Evolutionary conservation across 2,329 filamentous ascomycete genomes (phyloP).

Genomic region (Microsporum ferrugineum): DNA sequence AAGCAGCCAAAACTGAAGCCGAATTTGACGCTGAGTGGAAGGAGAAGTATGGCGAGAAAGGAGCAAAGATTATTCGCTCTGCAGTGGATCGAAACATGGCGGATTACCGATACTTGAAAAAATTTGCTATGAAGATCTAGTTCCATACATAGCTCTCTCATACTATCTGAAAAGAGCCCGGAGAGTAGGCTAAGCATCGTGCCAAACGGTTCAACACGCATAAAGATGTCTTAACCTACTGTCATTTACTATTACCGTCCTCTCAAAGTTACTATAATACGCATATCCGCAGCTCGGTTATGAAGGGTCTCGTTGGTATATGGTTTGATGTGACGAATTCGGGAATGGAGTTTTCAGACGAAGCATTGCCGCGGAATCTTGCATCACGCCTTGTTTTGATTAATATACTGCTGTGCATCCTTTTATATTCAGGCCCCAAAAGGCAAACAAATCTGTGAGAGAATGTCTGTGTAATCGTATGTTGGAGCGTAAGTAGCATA

Average conservation of each 20-base stretch:
- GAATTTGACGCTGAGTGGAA: constrained; percentile 49
- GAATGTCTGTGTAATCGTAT: background rate
- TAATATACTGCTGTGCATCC: background rate
- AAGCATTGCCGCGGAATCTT: background rate
- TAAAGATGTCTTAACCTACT: background rate
- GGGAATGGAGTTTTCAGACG: background rate
- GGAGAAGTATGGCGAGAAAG: constrained; percentile 50
- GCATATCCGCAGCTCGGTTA: background rate
- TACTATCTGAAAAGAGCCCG: background rate
- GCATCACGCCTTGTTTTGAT: background rate
- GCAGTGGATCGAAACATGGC: constrained; percentile 49
- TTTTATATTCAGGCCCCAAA: background rate
- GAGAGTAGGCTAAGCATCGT: background rate
- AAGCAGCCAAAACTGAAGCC: constrained; percentile 38
- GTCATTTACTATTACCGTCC: background rate
- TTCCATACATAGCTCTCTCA: background rate
- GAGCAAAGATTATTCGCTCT: constrained; percentile 47
- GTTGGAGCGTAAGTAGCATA: background rate
- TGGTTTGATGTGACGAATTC: background rate
- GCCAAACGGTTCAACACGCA: background rate
- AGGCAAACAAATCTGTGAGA: background rate
- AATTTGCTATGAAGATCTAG: constrained; percentile 48
- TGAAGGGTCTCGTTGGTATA: background rate
- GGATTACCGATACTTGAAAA: constrained; percentile 55
- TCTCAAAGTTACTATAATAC: background rate